These are phyloP conservation scores for Lippia alba DNA, from an alignment of 305 asterid species.

Conservation along the genomic window DNA sequence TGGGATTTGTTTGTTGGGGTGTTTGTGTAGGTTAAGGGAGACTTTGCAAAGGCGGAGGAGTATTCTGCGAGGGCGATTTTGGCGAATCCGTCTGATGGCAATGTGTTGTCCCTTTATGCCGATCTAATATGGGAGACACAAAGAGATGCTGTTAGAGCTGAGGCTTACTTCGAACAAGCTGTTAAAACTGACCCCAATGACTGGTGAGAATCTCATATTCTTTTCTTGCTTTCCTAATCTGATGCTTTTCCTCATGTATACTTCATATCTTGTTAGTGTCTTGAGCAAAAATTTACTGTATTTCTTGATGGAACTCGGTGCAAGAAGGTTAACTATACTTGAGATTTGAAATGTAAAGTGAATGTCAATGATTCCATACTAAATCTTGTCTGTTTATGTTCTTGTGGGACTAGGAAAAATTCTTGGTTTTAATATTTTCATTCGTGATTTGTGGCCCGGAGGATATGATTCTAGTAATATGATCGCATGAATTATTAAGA, in stretches of 20 bases:
- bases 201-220: slow-evolving; percentile 51
- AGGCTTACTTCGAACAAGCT: slow-evolving; percentile 75
- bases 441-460: not conserved
- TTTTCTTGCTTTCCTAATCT: slow-evolving; percentile 24
- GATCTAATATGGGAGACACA: slow-evolving; percentile 87
- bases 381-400: slow-evolving; percentile 22
- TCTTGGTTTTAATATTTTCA: slow-evolving; percentile 18
- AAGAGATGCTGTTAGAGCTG: slow-evolving; percentile 71
- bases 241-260: slow-evolving; percentile 16
- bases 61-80: slow-evolving; percentile 85
- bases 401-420: slow-evolving; percentile 11
- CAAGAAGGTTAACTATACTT: not conserved
- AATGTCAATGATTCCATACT: not conserved
- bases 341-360: slow-evolving; percentile 2
- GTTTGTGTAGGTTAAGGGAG: slow-evolving; percentile 66
- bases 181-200: slow-evolving; percentile 81
- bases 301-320: not conserved
- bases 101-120: slow-evolving; percentile 80
- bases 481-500: no score
- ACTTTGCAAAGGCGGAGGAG: slow-evolving; percentile 81
- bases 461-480: no score
- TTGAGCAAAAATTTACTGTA: slow-evolving; percentile 14
- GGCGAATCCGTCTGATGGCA: slow-evolving; percentile 73
- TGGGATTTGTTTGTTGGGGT: slow-evolving; percentile 2
- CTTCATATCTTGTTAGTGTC: slow-evolving; percentile 22